Evolutionary conservation across 495 filamentous ascomycete species (phyloP).

Genomic region (Penicillium goetzii): DNA sequence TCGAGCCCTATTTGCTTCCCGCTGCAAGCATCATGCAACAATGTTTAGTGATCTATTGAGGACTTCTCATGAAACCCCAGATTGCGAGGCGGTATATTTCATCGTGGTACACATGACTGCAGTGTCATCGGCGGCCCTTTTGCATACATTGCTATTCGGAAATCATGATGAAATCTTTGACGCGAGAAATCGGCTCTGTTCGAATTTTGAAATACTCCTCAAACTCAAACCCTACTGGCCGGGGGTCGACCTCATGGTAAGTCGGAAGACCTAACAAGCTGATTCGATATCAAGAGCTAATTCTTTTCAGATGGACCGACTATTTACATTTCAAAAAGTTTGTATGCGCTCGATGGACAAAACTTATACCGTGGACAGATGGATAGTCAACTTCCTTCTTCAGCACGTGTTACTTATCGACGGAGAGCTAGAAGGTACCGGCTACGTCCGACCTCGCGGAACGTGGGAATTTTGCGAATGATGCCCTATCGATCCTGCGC

Average conservation of each 20-base stretch:
- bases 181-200: not conserved
- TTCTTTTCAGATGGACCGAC: not conserved
- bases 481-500: not conserved
- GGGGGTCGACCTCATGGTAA: not conserved
- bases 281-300: not conserved
- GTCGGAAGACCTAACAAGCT: not conserved
- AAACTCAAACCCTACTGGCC: not conserved
- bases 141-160: not conserved
- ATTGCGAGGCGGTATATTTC: not conserved
- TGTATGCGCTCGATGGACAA: not conserved
- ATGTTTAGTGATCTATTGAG: not conserved
- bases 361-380: not conserved
- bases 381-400: not conserved
- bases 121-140: not conserved
- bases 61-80: not conserved
- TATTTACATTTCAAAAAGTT: conserved; percentile 1
- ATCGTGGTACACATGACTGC: not conserved
- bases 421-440: not conserved
- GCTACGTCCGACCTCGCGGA: not conserved
- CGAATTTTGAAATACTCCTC: not conserved
- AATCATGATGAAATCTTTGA: not conserved
- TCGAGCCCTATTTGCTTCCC: not conserved
- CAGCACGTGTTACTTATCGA: not conserved
- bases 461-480: not conserved
- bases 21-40: not conserved